Evolutionary conservation across 106 monocot genomes (phyloP).

Genomic region (Iris macrosiphon): DNA sequence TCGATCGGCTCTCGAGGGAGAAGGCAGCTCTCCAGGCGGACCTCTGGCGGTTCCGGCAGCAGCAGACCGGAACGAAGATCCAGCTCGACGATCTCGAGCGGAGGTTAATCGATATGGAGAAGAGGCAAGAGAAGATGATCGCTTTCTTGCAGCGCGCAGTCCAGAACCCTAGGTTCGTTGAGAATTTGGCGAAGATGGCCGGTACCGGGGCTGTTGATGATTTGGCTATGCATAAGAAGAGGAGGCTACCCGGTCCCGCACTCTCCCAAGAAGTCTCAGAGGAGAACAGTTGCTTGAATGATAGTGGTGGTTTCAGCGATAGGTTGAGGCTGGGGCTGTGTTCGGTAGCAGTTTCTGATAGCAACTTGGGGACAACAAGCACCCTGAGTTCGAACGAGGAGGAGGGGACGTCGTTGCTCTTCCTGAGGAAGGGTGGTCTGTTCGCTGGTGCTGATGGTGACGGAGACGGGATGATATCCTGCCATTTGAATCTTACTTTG

Average conservation of each 20-base stretch:
- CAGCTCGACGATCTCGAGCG: constrained; percentile 57
- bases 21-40: constrained; percentile 37
- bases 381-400: constrained; percentile 47
- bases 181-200: constrained; percentile 51
- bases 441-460: constrained; percentile 29
- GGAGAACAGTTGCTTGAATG: not conserved
- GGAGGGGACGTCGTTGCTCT: constrained; percentile 28
- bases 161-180: constrained; percentile 47
- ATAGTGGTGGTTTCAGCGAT: constrained; percentile 41
- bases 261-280: not conserved
- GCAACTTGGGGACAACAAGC: constrained; percentile 27
- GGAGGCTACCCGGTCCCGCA: constrained; percentile 42
- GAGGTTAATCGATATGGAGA: constrained; percentile 68
- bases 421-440: constrained; percentile 34
- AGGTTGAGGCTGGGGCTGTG: constrained; percentile 71
- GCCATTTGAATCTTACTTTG: constrained; percentile 77
- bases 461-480: constrained; percentile 38
- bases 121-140: constrained; percentile 70
- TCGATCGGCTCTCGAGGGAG: constrained; percentile 57
- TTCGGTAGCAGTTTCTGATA: constrained; percentile 43
- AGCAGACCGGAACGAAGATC: constrained; percentile 42
- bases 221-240: constrained; percentile 45
- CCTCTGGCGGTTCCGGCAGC: constrained; percentile 40
- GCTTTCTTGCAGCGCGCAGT: constrained; percentile 46
- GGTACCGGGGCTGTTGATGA: constrained; percentile 15